These are phyloP conservation scores for Lepidium sativum DNA, from an alignment of 345 rosid genomes.

Conservation along the genomic window DNA sequence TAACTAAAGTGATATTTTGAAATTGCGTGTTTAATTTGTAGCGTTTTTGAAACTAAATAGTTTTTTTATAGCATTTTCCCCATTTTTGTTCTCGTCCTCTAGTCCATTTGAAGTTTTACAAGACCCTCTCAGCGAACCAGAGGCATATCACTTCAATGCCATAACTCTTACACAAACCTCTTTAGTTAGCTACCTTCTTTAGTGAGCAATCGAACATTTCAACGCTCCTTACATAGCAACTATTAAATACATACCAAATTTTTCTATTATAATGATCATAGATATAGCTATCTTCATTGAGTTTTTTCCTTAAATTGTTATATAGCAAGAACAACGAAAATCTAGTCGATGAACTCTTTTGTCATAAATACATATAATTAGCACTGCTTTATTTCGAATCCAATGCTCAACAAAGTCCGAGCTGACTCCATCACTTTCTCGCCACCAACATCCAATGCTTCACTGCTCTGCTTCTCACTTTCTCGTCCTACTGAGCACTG, in stretches of 20 bases:
- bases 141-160: neutral
- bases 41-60: too few relatives aligned
- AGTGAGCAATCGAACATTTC: neutral
- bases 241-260: neutral
- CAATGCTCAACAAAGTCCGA: conserved; percentile 82
- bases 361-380: conserved; percentile 28
- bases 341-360: neutral
- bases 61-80: too few relatives aligned
- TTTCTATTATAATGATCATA: neutral
- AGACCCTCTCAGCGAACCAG: neutral
- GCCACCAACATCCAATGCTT: conserved; percentile 59
- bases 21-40: too few relatives aligned
- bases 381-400: conserved; percentile 88
- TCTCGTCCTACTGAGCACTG: conserved; percentile 46
- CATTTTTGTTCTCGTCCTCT: neutral
- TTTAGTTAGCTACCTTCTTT: too few relatives aligned
- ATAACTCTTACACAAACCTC: too few relatives aligned
- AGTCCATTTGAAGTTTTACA: neutral
- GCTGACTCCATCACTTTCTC: conserved; percentile 91
- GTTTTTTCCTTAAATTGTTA: neutral
- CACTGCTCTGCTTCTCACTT: conserved; percentile 46
- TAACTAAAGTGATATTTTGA: too few relatives aligned
- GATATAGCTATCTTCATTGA: neutral
- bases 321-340: conserved; percentile 10
- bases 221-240: neutral